phyloP scores from a whole-genome alignment of 2,329 filamentous ascomycete genomes.

The Clonostachys sp. region DNA sequence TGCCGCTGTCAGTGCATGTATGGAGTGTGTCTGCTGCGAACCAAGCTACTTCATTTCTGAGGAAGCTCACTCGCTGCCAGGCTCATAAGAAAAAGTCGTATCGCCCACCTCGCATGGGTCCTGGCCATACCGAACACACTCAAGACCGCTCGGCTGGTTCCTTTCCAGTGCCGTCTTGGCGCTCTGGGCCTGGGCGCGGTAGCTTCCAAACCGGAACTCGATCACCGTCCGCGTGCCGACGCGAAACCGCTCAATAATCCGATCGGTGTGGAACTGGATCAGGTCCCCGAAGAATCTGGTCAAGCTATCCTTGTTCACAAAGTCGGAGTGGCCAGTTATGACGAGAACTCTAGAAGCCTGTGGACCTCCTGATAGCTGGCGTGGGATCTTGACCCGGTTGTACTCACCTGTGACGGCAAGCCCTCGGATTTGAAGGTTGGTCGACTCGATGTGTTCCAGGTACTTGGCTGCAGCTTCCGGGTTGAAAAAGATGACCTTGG shows the following conservation, averaged over 20 bases:
- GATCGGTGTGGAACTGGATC: conserved; percentile 43
- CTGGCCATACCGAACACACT: conserved; percentile 29
- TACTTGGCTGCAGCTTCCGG: conserved; percentile 27
- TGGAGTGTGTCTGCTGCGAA: too few relatives aligned
- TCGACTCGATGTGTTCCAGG: conserved; percentile 11
- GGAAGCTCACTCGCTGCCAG: too few relatives aligned
- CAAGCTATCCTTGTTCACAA: conserved; percentile 38
- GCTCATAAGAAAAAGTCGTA: conserved; percentile 15
- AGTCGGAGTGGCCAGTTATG: conserved; percentile 34
- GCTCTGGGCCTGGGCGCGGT: conserved; percentile 47
- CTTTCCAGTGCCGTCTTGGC: conserved; percentile 33
- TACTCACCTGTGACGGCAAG: conserved; percentile 30
- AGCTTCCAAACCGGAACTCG: conserved; percentile 51
- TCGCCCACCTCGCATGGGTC: conserved; percentile 31
- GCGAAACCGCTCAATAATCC: conserved; percentile 23
- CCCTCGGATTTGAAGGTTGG: conserved; percentile 27
- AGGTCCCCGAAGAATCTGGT: conserved; percentile 30
- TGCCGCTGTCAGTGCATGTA: too few relatives aligned
- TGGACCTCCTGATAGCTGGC: conserved; percentile 13
- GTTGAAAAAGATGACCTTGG: conserved; percentile 45
- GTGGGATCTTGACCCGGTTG: conserved; percentile 42
- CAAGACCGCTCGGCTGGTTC: conserved; percentile 22
- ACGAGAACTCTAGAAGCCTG: conserved; percentile 41
- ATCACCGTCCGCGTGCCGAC: conserved; percentile 21
- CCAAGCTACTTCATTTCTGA: too few relatives aligned